Base-by-base conservation (phyloP, 2,329 filamentous ascomycete genomes). In the Aspergillus ibericus region DNA sequence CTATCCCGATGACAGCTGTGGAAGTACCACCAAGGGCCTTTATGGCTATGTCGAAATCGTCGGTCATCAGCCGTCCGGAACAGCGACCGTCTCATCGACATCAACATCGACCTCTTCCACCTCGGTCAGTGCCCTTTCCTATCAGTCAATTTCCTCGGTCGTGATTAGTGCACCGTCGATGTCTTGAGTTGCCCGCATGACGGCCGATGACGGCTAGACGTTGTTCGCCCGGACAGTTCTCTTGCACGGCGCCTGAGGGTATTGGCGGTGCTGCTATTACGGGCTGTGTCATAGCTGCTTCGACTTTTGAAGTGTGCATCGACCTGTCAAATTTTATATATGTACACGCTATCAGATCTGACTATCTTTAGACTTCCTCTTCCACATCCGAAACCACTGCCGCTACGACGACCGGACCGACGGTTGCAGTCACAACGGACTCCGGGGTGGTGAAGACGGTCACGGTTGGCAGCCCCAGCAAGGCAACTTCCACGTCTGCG, bases 1-100 rank as follows among this genome's bases (percentile, higher is more conserved):
- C n/a, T 82, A 77, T 64, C 74, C 74, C n/a, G 55, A 59, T 15
- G 80, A 82, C 56, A 71, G 68, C 53, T 82, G 80, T 64, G 80
- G 80, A 53, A 77, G 70, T 65, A 61, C 67, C 10, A 58, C 70
- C 16, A 63, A 74, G 20, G 73, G 70, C 15, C 69, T 80, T 1
- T 82, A 68, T 59, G 79, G 69, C 42, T 82, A 82, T 63, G 71
- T 80, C 52, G 63, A 71, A 15, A 68, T 81, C 47, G 61, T 65
- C 12, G 67, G 66, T 40, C 68, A 71, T 34, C 66, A 67, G 16
- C 66, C 73, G 18, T 71, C 72, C 13, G 72, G 72, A 58, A 77
- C 74, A 9, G 69, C 68, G 13, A 60, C 61, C 35, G 67, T 59
- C 8, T 63, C 63, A 50, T 50, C 63, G 15, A 55, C 59, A 10